Evolutionary conservation across 192 early-diverging fungal species (phyloP).

Genomic region (Entomortierella chlamydospora): DNA sequence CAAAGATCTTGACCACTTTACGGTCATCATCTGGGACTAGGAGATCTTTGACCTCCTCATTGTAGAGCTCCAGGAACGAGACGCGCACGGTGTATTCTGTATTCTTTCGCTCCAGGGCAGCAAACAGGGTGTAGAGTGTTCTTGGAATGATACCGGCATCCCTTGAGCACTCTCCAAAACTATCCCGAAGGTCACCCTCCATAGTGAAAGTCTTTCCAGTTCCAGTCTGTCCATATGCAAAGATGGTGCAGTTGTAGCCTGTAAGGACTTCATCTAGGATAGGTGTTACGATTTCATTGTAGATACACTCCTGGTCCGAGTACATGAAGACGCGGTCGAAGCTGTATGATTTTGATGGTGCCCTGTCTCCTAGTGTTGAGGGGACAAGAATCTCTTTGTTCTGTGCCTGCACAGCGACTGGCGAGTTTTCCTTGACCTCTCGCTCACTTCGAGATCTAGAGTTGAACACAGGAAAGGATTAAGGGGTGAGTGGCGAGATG

Average conservation of each 20-base stretch:
- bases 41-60: constrained; percentile 95
- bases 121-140: constrained; percentile 84
- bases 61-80: constrained; percentile 94
- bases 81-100: constrained; percentile 86
- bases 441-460: constrained; percentile 63
- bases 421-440: constrained; percentile 76
- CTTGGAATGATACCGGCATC: constrained; percentile 94
- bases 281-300: constrained; percentile 79
- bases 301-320: constrained; percentile 82
- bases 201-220: constrained; percentile 98
- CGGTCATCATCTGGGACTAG: constrained; percentile 67
- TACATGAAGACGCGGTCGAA: constrained; percentile 94
- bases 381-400: constrained; percentile 74
- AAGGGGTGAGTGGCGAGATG: neutral
- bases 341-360: constrained; percentile 76
- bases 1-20: constrained; percentile 75
- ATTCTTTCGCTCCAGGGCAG: constrained; percentile 70
- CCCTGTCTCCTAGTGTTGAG: constrained; percentile 59
- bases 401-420: constrained; percentile 66
- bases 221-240: constrained; percentile 91
- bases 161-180: constrained; percentile 51
- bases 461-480: neutral
- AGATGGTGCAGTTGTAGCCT: constrained; percentile 84
- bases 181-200: constrained; percentile 85
- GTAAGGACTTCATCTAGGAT: constrained; percentile 82